Percentiles rank a stretch among this genome's conserved stretches.
Conservation (phyloP, 2,329 filamentous ascomycete species). For the Aureobasidium leucospermi region DNA sequence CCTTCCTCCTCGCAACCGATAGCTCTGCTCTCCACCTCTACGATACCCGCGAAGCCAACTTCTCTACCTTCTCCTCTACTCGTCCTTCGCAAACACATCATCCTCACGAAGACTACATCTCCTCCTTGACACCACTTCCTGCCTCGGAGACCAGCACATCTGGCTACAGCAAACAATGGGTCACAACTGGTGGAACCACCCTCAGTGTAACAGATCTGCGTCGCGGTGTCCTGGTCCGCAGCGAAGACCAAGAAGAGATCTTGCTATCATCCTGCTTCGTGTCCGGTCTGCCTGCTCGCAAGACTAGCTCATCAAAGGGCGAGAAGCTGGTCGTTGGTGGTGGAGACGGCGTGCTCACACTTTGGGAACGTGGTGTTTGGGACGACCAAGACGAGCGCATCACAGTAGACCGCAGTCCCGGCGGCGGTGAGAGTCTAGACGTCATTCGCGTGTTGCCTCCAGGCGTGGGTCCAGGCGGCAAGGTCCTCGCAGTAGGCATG, state of each 20-base stretch:
- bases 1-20: conserved; percentile 82
- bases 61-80: conserved; percentile 41
- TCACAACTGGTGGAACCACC: conserved; percentile 86
- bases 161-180: conserved; percentile 88
- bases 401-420: conserved; percentile 55
- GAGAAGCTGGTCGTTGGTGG: conserved; percentile 71
- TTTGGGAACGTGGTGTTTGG: conserved; percentile 94
- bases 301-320: conserved; percentile 57
- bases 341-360: conserved; percentile 71
- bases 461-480: conserved; percentile 57
- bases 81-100: conserved; percentile 72
- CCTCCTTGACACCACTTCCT: conserved; percentile 76
- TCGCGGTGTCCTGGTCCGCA: conserved; percentile 76
- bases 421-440: conserved; percentile 72
- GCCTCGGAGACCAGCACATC: conserved; percentile 74
- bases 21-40: conserved; percentile 82
- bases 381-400: conserved; percentile 91
- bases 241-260: conserved; percentile 93
- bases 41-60: conserved; percentile 55
- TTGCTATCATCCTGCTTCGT: conserved; percentile 76
- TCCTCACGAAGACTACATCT: conserved; percentile 89
- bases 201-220: conserved; percentile 84
- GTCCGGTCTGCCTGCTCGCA: conserved; percentile 62
- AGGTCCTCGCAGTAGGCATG: conserved; percentile 70
- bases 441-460: conserved; percentile 66